Percentiles rank a stretch among this genome's conserved stretches.
phyloP scores from a whole-genome alignment of 1,284 basidiomycete species.

The Ustilago shanxiensis region DNA sequence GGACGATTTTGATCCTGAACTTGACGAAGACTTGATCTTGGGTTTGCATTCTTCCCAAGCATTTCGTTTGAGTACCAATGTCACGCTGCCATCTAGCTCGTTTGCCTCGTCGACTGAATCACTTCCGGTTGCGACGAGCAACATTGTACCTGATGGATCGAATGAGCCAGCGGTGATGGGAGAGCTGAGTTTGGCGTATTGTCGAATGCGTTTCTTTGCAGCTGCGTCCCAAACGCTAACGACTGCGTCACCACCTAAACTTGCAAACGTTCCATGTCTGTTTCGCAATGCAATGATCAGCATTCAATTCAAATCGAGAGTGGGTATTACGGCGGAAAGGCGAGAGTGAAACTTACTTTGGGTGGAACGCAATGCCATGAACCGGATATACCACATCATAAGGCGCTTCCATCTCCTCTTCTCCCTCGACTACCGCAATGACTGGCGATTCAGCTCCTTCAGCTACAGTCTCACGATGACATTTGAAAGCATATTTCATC shows the following conservation, averaged over 20 bases:
- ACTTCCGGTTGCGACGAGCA: conserved; percentile 61
- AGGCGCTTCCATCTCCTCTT: conserved; percentile 73
- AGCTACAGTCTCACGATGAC: conserved; percentile 85
- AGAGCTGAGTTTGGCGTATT: conserved; percentile 76
- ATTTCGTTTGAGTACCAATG: conserved; percentile 43
- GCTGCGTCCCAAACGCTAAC: conserved; percentile 97
- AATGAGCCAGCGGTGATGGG: conserved; percentile 59
- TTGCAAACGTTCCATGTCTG: conserved; percentile 91
- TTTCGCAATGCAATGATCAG: not conserved
- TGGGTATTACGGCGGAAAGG: not conserved
- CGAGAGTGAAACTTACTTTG: conserved; percentile 68
- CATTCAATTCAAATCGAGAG: not conserved
- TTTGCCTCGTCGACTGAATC: conserved; percentile 50
- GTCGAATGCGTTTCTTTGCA: conserved; percentile 90
- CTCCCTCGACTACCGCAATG: not conserved
- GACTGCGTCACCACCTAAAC: conserved; percentile 89
- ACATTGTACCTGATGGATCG: conserved; percentile 49
- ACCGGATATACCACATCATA: conserved; percentile 99
- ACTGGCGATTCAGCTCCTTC: conserved; percentile 1
- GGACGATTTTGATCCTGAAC: conserved; percentile 4
- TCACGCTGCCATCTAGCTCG: conserved; percentile 22
- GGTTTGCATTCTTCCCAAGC: conserved; percentile 62
- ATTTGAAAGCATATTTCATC: conserved; percentile 98
- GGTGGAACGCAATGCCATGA: conserved; percentile 93
- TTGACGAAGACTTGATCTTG: conserved; percentile 23